Base-by-base conservation (phyloP, 2,329 filamentous ascomycete genomes). In the Talaromyces sp. region DNA sequence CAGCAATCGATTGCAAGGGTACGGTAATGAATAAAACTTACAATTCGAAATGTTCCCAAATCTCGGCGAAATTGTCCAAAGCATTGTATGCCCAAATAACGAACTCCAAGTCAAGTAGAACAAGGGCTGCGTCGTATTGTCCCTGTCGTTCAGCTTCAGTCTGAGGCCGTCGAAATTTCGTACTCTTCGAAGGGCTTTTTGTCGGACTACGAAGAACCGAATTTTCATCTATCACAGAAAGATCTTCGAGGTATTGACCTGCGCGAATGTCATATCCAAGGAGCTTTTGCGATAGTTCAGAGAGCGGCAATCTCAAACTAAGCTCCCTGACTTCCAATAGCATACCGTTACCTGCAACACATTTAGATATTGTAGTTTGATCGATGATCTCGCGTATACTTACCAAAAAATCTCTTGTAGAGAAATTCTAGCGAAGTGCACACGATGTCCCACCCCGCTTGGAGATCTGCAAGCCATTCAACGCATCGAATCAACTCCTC, bases 321-420 rank as follows among this genome's bases (percentile, higher is more conserved):
- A 90, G 78, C 68, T 81, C 80, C 58, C 84, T 79, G 61, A 87
- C 86, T 58, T 86, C 86, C 37, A 80, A 78, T 54, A 89, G 78
- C 64, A 75, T 77, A 13, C 79, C 79, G 54, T 74, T 67, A 63
- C 72, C 75, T 76, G 63, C 54, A 43, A 31, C 41, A 33, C n/a
- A 24, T 11, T 70, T 70, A 68, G 66, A n/a, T 37, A 76, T 78
- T 80, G 60, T 16, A 33, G 65, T 24, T 39, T 41, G 50, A 45
- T 43, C 4, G 13, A 37, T 5, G 7, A 16, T 31, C 13, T 31
- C 22, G 22, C 14, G 50, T 14, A n/a, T 37, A 85, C 92, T 83
- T 86, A 96, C 92, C 85, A 56, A 96, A 84, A 73, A 97, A 93
- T 67, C 89, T 88, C 73, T 90, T 90, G 79, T 97, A 92, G n/a